These are phyloP conservation scores for Sporothrix globosa DNA, from an alignment of 2,329 filamentous ascomycete species.

Conservation along the genomic window DNA sequence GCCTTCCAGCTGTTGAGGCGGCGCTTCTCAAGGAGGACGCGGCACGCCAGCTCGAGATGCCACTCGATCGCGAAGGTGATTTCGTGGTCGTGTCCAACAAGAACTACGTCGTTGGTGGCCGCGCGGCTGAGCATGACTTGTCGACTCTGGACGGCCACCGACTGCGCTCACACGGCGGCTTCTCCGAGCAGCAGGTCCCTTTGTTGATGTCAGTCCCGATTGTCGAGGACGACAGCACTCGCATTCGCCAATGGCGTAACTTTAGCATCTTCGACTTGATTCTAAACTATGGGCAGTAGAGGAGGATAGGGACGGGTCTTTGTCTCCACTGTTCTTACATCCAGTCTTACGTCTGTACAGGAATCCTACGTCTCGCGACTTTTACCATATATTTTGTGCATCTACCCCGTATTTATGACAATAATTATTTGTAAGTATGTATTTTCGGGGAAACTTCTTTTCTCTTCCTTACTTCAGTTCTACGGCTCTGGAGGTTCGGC, in stretches of 20 bases:
- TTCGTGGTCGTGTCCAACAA: slow-evolving; percentile 46
- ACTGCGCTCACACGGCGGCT: slow-evolving; percentile 48
- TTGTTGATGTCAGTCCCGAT: slow-evolving; percentile 43
- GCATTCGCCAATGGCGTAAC: slow-evolving; percentile 43
- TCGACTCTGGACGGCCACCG: slow-evolving; percentile 42
- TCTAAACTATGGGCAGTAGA: slow-evolving; percentile 40
- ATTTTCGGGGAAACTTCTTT: too few species aligned
- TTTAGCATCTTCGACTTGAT: slow-evolving; percentile 47
- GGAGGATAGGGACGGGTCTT: neutral
- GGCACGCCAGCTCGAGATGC: slow-evolving; percentile 45
- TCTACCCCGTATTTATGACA: too few species aligned
- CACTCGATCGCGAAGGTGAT: slow-evolving; percentile 47
- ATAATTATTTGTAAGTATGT: too few species aligned
- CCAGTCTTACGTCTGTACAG: too few species aligned
- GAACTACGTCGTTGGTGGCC: slow-evolving; percentile 46
- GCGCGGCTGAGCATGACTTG: slow-evolving; percentile 45
- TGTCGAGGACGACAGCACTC: slow-evolving; percentile 29
- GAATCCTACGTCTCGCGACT: too few species aligned
- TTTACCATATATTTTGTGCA: too few species aligned
- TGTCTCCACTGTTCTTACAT: too few species aligned
- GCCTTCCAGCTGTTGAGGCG: slow-evolving; percentile 43
- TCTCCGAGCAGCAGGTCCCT: slow-evolving; percentile 47
- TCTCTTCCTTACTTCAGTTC: too few species aligned
- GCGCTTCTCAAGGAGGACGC: slow-evolving; percentile 43
- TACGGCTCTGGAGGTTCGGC: too few species aligned